Conservation (phyloP, 805 yeast species). For the Candida khao-thaluensis region DNA sequence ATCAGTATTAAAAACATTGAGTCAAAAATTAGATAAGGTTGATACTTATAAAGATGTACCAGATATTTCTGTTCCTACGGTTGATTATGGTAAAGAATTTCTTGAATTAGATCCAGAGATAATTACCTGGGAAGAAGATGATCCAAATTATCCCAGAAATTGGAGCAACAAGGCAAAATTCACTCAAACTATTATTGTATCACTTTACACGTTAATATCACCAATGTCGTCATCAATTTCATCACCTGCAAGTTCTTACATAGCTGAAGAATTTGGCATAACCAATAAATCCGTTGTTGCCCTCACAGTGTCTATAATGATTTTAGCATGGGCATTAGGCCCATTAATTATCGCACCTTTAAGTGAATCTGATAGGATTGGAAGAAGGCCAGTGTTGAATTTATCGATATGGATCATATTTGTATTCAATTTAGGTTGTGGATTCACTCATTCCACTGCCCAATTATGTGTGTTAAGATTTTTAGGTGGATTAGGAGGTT, state of each 20-base stretch:
- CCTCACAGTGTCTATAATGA: constrained; percentile 35
- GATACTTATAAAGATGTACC: constrained; percentile 19
- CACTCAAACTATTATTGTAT: constrained; percentile 25
- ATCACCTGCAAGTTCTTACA: constrained; percentile 34
- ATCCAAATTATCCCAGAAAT: constrained; percentile 36
- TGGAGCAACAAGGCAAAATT: constrained; percentile 27
- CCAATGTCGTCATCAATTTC: constrained; percentile 43
- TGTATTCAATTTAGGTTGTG: constrained; percentile 37
- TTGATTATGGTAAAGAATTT: constrained; percentile 33
- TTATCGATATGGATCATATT: constrained; percentile 34
- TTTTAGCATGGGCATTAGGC: constrained; percentile 41
- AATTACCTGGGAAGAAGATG: constrained; percentile 33
- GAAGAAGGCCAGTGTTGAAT: constrained; percentile 34
- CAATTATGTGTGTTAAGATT: constrained; percentile 36
- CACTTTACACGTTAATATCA: constrained; percentile 36
- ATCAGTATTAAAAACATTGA: constrained; percentile 41
- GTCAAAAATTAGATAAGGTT: constrained; percentile 23
- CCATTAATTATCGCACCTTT: constrained; percentile 41
- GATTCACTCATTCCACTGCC: constrained; percentile 31
- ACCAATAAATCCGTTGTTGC: constrained; percentile 24
- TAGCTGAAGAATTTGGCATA: constrained; percentile 31
- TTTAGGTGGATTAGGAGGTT: constrained; percentile 38
- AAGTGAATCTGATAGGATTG: constrained; percentile 36
- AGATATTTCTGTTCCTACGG: constrained; percentile 24
- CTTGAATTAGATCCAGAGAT: constrained; percentile 36